phyloP scores from a whole-genome alignment of 2,329 filamentous ascomycete species.

The Cladosporium sp. region DNA sequence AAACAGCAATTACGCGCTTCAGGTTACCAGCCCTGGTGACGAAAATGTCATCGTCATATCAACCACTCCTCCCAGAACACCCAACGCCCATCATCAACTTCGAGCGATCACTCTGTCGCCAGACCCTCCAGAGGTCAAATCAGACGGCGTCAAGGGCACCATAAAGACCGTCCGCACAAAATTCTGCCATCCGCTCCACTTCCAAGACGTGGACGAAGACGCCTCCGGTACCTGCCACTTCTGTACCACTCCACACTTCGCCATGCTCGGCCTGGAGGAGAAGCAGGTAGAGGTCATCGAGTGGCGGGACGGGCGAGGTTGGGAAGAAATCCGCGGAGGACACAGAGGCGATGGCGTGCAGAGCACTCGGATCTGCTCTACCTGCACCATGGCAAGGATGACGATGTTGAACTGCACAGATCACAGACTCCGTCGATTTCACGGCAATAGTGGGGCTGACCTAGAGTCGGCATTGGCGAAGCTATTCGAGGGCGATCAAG shows the following conservation, averaged over 20 bases:
- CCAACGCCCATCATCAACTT: too few relatives aligned
- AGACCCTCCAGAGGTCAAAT: background rate
- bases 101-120: background rate
- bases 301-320: slow-evolving; percentile 24
- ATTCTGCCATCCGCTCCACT: slow-evolving; percentile 36
- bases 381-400: slow-evolving; percentile 32
- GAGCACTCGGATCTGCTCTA: slow-evolving; percentile 33
- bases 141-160: slow-evolving; percentile 8
- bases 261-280: slow-evolving; percentile 32
- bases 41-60: background rate
- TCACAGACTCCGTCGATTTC: slow-evolving; percentile 24
- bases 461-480: slow-evolving; percentile 22
- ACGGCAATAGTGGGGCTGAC: slow-evolving; percentile 14
- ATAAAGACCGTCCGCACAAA: slow-evolving; percentile 29
- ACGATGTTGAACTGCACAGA: slow-evolving; percentile 31
- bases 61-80: background rate
- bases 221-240: slow-evolving; percentile 32
- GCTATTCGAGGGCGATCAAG: slow-evolving; percentile 13
- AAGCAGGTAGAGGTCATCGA: slow-evolving; percentile 28
- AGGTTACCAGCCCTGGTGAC: too few relatives aligned
- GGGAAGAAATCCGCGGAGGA: slow-evolving; percentile 30
- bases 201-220: slow-evolving; percentile 26
- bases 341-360: slow-evolving; percentile 25
- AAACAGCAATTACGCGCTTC: too few relatives aligned
- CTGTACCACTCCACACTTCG: slow-evolving; percentile 33